Evolutionary conservation across 2,329 filamentous ascomycete genomes (phyloP), one percentile per base, ranked within the genome.

Genomic region (Daldinia sp.): DNA sequence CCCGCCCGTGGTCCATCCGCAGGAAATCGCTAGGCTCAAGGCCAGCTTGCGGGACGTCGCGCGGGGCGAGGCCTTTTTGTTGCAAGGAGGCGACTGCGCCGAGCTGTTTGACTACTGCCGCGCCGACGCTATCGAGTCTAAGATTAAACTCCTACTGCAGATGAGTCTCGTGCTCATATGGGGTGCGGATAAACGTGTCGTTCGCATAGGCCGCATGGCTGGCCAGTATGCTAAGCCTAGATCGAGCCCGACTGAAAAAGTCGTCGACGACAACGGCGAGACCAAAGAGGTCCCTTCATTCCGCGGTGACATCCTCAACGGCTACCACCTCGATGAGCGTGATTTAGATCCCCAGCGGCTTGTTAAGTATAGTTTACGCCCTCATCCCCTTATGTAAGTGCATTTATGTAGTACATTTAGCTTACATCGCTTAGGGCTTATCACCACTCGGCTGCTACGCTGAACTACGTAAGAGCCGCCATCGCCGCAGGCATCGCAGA

Each of bases 81-180:
- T 99, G 3, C 96, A 99, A 82, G 96, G 96, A 67, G 96, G 95
- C 70, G 96, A 99, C 82, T 99, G 96, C 78, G 96, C 96, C 15
- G 96, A 99, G 83, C 87, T 98, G 9, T 99, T 99, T 77, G 93
- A 96, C 80, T 99, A 99, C 84, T 99, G 96, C 81, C 90, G 92
- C 75, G 91, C 94, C 79, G 87, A 88, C 13, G 92, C 92, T 72
- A 98, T 99, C 74, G 94, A 98, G 82, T 92, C 93, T 70, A 99
- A 98, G 85, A 93, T 98, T 81, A 98, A 98, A 83, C 88, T 99
- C 28, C 87, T 99, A 33, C 84, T 99, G 67, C 96, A 99, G 82
- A 98, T 99, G 95, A 97, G 93, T 72, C 83, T 99, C 74, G 93
- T 99, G 0, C 86, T 99, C 67, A 94, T 98, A 79, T 98, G 94